phyloP scores from a whole-genome alignment of 2,329 filamentous ascomycete genomes.

The Cytospora mali region DNA sequence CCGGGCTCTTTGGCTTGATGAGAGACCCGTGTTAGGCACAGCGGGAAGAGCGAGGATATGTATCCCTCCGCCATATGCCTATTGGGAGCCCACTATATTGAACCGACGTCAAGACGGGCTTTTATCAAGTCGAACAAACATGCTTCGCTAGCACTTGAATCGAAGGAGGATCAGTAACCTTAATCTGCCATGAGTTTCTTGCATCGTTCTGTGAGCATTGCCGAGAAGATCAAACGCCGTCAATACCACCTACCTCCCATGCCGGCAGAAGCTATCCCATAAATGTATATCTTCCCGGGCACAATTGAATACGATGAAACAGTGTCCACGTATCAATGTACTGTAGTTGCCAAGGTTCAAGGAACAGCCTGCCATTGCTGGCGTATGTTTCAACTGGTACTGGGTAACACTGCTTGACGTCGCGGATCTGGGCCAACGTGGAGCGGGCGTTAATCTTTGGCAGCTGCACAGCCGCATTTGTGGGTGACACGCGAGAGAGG shows the following conservation, averaged over 20 bases:
- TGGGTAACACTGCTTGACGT: background rate
- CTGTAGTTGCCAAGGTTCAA: background rate
- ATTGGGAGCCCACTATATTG: background rate
- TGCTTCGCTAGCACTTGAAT: background rate
- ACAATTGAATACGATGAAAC: background rate
- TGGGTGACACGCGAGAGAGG: background rate
- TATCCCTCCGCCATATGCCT: background rate
- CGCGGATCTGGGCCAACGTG: background rate
- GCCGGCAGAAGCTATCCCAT: too few relatives aligned
- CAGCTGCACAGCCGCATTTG: background rate
- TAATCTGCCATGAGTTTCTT: background rate
- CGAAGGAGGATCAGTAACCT: background rate
- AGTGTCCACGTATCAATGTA: background rate
- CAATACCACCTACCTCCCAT: background rate
- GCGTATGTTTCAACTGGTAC: background rate
- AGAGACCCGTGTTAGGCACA: background rate
- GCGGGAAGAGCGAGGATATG: background rate
- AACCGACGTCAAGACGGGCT: background rate
- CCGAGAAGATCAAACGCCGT: background rate
- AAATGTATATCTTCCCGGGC: background rate
- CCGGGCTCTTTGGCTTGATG: background rate
- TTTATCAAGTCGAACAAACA: background rate
- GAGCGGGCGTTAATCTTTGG: background rate
- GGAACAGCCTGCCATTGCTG: background rate
- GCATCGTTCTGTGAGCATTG: background rate